These are phyloP conservation scores for Mariannaea sp. DNA, from an alignment of 2,329 filamentous ascomycete genomes.

Conservation along the genomic window DNA sequence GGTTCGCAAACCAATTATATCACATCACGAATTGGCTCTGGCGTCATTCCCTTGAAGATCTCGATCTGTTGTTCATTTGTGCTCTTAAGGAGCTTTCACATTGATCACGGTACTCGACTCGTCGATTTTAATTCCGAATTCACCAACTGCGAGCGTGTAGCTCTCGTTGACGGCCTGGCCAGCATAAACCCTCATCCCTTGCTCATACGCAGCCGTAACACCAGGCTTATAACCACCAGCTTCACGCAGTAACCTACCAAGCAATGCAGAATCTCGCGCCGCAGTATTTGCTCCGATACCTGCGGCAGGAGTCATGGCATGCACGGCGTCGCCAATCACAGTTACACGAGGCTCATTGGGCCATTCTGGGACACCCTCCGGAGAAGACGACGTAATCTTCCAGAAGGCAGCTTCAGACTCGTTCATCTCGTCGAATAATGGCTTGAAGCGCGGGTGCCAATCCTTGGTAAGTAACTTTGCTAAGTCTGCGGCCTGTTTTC, in stretches of 20 bases:
- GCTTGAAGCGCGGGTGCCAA: constrained; percentile 61
- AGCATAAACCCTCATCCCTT: constrained; percentile 64
- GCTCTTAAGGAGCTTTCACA: no score
- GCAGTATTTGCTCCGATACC: constrained; percentile 64
- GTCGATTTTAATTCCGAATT: constrained; percentile 54
- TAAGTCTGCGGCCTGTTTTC: constrained; percentile 59
- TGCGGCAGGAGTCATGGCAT: constrained; percentile 62
- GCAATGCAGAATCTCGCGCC: constrained; percentile 57
- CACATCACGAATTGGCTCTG: no score
- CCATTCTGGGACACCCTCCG: constrained; percentile 65
- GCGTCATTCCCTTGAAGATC: no score
- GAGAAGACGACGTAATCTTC: constrained; percentile 68
- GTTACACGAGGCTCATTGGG: constrained; percentile 61
- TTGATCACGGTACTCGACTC: no score
- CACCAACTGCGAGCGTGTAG: constrained; percentile 51
- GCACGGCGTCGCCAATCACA: constrained; percentile 61
- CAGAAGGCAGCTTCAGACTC: constrained; percentile 64
- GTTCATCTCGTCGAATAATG: constrained; percentile 63
- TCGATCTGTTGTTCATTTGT: no score
- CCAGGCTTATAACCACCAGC: constrained; percentile 59
- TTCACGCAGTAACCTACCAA: constrained; percentile 57
- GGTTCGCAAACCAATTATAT: no score
- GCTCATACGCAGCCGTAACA: constrained; percentile 62
- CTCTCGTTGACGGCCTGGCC: constrained; percentile 60
- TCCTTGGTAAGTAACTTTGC: constrained; percentile 57